These are phyloP conservation scores for Lachnellula hyalina DNA, from an alignment of 2,329 filamentous ascomycete genomes.

Conservation along the genomic window DNA sequence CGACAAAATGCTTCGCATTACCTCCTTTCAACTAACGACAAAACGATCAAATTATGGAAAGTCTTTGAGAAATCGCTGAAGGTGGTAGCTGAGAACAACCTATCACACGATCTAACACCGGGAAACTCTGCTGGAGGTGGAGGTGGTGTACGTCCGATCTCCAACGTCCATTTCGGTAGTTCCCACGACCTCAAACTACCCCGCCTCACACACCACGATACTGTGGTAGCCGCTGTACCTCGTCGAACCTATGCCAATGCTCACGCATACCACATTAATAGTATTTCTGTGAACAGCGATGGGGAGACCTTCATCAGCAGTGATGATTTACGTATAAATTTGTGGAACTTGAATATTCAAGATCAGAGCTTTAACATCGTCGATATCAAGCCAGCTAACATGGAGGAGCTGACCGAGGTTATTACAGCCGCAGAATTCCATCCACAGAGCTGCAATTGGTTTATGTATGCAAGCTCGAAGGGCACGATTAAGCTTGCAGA, in stretches of 20 bases:
- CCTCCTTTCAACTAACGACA: constrained; percentile 96
- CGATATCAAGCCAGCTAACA: constrained; percentile 98
- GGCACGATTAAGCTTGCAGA: constrained; percentile 98
- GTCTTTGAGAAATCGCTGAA: constrained; percentile 99
- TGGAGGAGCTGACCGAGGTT: constrained; percentile 98
- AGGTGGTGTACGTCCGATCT: constrained; percentile 67
- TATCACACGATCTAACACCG: constrained; percentile 89
- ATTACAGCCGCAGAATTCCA: constrained; percentile 98
- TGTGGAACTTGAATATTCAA: constrained; percentile 99
- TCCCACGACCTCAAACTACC: constrained; percentile 85
- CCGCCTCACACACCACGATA: constrained; percentile 95
- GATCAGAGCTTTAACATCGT: constrained; percentile 99
- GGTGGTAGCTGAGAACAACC: constrained; percentile 97
- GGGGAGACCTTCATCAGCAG: constrained; percentile 99
- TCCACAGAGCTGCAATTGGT: constrained; percentile 96
- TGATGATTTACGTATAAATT: constrained; percentile 93
- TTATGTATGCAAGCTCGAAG: constrained; percentile 99
- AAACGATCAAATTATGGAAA: constrained; percentile 99
- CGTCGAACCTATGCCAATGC: constrained; percentile 96
- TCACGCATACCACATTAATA: constrained; percentile 99
- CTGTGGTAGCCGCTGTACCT: constrained; percentile 92
- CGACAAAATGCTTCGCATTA: constrained; percentile 98
- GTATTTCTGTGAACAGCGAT: constrained; percentile 99
- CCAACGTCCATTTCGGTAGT: constrained; percentile 70
- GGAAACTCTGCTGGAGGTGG: constrained; percentile 64